Conservation (phyloP, 805 yeast species). For the Candida endomychidarum region DNA sequence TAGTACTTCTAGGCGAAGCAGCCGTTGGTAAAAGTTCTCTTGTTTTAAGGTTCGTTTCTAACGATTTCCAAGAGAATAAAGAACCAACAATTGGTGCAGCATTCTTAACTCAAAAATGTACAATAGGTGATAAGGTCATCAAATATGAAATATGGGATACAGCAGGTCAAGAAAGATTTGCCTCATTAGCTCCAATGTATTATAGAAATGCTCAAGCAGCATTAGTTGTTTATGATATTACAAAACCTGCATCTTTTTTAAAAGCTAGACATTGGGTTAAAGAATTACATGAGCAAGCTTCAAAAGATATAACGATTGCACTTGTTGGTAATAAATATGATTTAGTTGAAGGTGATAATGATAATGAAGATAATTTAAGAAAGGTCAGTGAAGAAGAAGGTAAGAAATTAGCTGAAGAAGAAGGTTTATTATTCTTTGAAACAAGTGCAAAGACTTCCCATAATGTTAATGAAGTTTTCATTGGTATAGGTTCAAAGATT, state of each 20-base stretch:
- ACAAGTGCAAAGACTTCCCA: slow-evolving; percentile 90
- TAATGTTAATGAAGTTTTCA: slow-evolving; percentile 88
- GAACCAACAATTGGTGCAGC: slow-evolving; percentile 99
- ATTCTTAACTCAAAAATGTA: slow-evolving; percentile 88
- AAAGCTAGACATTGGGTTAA: slow-evolving; percentile 98
- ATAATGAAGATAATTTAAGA: slow-evolving; percentile 46
- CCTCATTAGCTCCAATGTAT: slow-evolving; percentile 94
- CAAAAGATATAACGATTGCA: slow-evolving; percentile 89
- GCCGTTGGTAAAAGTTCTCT: slow-evolving; percentile 96
- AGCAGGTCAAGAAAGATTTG: slow-evolving; percentile 97
- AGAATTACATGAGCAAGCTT: slow-evolving; percentile 92
- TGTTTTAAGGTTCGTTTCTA: slow-evolving; percentile 87
- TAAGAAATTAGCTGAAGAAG: slow-evolving; percentile 82
- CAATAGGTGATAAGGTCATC: slow-evolving; percentile 80
- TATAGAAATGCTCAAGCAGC: slow-evolving; percentile 98
- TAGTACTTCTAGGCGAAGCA: slow-evolving; percentile 93
- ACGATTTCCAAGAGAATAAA: slow-evolving; percentile 95
- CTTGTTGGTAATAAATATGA: slow-evolving; percentile 92
- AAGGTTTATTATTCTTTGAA: slow-evolving; percentile 86
- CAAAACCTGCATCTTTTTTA: slow-evolving; percentile 91
- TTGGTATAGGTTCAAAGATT: slow-evolving; percentile 84
- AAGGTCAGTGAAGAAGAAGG: slow-evolving; percentile 89
- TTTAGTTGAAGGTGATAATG: slow-evolving; percentile 55
- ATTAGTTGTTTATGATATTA: slow-evolving; percentile 89
- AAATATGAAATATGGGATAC: slow-evolving; percentile 97